phyloP scores from a whole-genome alignment of 306 rosid genomes.

The Acacia melanoxylon region DNA sequence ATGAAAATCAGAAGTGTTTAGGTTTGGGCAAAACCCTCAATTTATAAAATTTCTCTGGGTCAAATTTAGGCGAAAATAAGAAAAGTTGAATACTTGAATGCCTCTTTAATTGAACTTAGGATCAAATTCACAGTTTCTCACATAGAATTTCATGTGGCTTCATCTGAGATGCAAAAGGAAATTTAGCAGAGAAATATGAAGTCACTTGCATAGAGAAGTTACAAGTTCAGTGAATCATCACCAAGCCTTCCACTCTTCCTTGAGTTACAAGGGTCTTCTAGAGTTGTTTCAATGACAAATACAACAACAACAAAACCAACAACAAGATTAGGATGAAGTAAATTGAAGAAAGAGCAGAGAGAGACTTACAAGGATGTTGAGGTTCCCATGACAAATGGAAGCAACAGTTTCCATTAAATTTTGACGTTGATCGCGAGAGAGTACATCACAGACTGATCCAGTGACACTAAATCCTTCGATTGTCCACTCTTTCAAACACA shows the following conservation, averaged over 20 bases:
- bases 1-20: too few relatives aligned
- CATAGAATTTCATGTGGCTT: too few relatives aligned
- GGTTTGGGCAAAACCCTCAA: not conserved
- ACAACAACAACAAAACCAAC: not conserved
- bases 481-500: slow-evolving; percentile 26
- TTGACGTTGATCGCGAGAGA: slow-evolving; percentile 3
- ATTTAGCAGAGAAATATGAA: too few relatives aligned
- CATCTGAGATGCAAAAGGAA: not conserved
- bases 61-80: too few relatives aligned
- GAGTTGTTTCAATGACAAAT: not conserved
- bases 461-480: slow-evolving; percentile 24
- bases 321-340: not conserved
- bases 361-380: slow-evolving; percentile 29
- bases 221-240: not conserved
- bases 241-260: not conserved
- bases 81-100: too few relatives aligned
- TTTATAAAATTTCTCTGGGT: too few relatives aligned
- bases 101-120: too few relatives aligned
- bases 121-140: too few relatives aligned
- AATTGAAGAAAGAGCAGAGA: not conserved
- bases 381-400: slow-evolving; percentile 30
- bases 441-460: slow-evolving; percentile 29
- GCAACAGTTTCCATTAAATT: slow-evolving; percentile 6
- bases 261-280: too few relatives aligned
- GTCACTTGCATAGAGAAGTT: not conserved